A percentile compares a stretch with the other conserved stretches of the same genome.
Conservation (phyloP, 257 asterid genomes). For the Solanum acaule region DNA sequence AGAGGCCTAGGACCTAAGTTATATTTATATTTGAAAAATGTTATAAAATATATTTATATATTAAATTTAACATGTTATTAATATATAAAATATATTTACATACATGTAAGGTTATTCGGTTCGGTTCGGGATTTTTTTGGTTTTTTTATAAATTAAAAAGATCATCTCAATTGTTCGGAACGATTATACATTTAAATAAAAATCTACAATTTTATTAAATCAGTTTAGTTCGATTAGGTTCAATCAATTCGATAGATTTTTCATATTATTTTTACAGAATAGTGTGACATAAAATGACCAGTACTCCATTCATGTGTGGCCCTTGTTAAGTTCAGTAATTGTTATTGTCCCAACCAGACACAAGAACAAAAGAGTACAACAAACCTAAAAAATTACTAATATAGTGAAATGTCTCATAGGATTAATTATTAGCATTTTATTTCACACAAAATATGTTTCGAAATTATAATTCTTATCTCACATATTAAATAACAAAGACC, state of each 20-base stretch:
- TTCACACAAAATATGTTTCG: neutral
- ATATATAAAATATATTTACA: no score
- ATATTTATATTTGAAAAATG: no score
- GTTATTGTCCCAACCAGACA: neutral
- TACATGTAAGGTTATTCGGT: no score
- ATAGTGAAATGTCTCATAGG: neutral
- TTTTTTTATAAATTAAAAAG: no score
- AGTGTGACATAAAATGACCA: neutral
- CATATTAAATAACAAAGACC: neutral
- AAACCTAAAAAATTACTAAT: neutral
- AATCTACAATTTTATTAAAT: no score
- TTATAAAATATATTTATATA: no score
- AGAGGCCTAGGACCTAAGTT: no score
- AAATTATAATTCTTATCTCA: neutral
- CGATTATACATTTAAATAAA: no score
- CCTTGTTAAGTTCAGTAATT: neutral
- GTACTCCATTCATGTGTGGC: neutral
- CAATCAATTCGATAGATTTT: no score
- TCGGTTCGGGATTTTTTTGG: no score
- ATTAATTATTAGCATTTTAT: neutral
- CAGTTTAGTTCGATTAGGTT: no score
- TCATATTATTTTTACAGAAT: neutral
- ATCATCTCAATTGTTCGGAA: accelerated
- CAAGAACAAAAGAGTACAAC: neutral
- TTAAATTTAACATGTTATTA: no score